phyloP scores from a whole-genome alignment of 371 early-diverging fungal genomes.

The Ecytonucleospora hepatopenaei region DNA sequence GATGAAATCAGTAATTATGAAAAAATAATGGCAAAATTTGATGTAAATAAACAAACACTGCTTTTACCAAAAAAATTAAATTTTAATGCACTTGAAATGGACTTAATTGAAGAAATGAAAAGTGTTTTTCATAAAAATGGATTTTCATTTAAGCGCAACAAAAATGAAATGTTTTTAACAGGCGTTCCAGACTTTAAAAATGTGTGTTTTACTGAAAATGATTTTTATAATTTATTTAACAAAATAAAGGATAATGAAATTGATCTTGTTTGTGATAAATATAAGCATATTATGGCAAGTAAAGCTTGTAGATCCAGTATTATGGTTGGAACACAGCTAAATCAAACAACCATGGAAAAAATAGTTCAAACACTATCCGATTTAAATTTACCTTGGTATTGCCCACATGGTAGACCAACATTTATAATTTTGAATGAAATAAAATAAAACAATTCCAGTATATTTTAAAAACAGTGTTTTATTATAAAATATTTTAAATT shows the following conservation, averaged over 20 bases:
- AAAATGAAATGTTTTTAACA: constrained; percentile 8
- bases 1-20: constrained; percentile 94
- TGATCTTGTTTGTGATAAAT: constrained; percentile 25
- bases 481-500: background rate
- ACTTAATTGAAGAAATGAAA: constrained; percentile 64
- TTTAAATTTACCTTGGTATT: constrained; percentile 62
- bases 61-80: constrained; percentile 60
- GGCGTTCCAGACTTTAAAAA: constrained; percentile 45
- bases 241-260: constrained; percentile 9
- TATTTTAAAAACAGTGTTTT: too few relatives aligned
- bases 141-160: constrained; percentile 33
- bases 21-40: constrained; percentile 51
- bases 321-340: constrained; percentile 60
- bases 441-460: background rate
- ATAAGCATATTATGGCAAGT: constrained; percentile 57
- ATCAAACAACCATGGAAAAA: constrained; percentile 41
- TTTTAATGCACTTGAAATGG: constrained; percentile 66
- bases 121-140: constrained; percentile 60
- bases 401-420: constrained; percentile 92
- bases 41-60: constrained; percentile 60
- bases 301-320: constrained; percentile 62
- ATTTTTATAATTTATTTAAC: constrained; percentile 46
- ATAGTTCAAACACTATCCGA: constrained; percentile 45
- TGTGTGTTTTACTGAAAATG: constrained; percentile 39
- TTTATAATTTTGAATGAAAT: constrained; percentile 41